Evolutionary conservation across 1,284 basidiomycete genomes (phyloP), one percentile per base, ranked within the genome.

Genomic region (Omphalotus olearius): DNA sequence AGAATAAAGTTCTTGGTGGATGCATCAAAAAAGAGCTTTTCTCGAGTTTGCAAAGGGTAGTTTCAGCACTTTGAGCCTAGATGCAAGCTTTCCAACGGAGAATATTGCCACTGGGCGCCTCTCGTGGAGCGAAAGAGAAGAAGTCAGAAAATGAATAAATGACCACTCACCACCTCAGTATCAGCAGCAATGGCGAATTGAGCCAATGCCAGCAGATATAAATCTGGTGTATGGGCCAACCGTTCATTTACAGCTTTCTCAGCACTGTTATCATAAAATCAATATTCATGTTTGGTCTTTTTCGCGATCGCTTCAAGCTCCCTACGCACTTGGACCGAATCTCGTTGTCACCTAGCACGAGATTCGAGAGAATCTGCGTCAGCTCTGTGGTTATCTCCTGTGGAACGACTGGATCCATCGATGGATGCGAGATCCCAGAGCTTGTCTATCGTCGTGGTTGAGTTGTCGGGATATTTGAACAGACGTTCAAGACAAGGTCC

Each of bases 281-380:
- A 23, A 9, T 23, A 51, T 30, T 41, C 45, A 46, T 46, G 18
- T 35, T 23, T 52, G 18, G 44, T 26, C 25, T 26, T 13, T 10
- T 33, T 33, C 30, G 30, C 30, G 38, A 35, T 43, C 49, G 39
- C 48, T 35, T 18, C n/a, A 13, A 37, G 9, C 5, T 5, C 11
- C 53, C 17, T 33, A 73, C 78, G 57, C 57, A 82, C 83, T 74
- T 85, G 61, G 83, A 71, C 16, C 87, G 80, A 46, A 90, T 87
- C 50, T 83, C 80, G 66, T 90, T 90, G 64, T 90, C 86, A 7
- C 86, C 87, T 41, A 88, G 73, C 6, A 91, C 85, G 18, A 90
- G 79, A 66, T 91, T 91, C 9, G 87, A 85, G 36, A 91, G 78
- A 56, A 90, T 88, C 66, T 91, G 88, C 0, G 85, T 88, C 58